Percentiles rank a stretch among this genome's conserved stretches.
Evolutionary conservation across 192 early-diverging fungal genomes (phyloP).

Genomic region (Entophlyctis helioformis): DNA sequence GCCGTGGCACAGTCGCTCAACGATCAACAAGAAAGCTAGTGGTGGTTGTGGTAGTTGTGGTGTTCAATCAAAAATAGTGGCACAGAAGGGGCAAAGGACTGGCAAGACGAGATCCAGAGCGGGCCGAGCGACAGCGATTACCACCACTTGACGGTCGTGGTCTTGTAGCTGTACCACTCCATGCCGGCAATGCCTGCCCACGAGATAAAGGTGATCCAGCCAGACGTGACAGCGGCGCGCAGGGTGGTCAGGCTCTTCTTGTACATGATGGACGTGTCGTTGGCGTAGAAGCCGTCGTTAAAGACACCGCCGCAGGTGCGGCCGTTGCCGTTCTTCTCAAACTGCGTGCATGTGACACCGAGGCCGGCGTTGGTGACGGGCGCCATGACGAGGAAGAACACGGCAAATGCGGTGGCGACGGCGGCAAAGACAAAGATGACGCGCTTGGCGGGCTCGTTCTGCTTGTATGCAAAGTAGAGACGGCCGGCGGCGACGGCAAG

Average conservation of each 20-base stretch:
- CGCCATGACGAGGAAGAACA: constrained; percentile 18
- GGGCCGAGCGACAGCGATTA: too few relatives aligned
- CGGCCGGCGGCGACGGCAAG: constrained; percentile 9
- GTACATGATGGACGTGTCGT: constrained; percentile 14
- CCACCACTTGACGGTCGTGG: too few relatives aligned
- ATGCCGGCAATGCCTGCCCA: constrained; percentile 19
- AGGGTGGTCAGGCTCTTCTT: constrained; percentile 17
- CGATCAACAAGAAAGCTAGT: too few relatives aligned
- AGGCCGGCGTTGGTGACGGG: constrained; percentile 15
- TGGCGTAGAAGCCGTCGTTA: constrained; percentile 21
- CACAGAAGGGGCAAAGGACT: too few relatives aligned
- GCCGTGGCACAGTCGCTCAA: too few relatives aligned
- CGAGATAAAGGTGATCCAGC: constrained; percentile 13
- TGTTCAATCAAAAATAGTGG: too few relatives aligned
- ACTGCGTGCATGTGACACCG: constrained; percentile 15
- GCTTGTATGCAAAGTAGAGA: constrained; percentile 15
- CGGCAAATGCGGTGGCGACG: constrained; percentile 11
- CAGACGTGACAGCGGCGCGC: constrained; percentile 6
- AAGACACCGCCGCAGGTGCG: constrained; percentile 13
- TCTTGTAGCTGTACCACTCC: constrained; percentile 17
- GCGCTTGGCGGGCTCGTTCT: constrained; percentile 12
- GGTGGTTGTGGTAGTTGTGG: too few relatives aligned
- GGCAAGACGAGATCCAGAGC: too few relatives aligned
- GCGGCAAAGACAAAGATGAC: constrained; percentile 19
- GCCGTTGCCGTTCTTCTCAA: constrained; percentile 10